Evolutionary conservation across 805 yeast species (phyloP).

Genomic region (Candida adriatica): DNA sequence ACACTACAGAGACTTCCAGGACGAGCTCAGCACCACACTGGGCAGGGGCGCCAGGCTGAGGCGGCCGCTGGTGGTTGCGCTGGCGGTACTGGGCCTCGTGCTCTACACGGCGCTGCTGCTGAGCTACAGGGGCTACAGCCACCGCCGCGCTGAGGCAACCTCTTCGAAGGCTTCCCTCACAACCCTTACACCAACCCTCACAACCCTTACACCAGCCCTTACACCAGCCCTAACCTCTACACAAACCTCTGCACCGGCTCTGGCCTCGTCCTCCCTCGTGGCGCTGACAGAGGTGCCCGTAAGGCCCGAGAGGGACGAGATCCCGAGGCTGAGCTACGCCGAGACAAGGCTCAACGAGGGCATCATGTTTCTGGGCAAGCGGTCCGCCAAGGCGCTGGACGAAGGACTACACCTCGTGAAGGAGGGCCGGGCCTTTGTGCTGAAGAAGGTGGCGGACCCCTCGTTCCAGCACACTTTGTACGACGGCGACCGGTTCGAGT

Average conservation of each 20-base stretch:
- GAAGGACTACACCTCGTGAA: slow-evolving; percentile 35
- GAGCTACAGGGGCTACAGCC: slow-evolving; percentile 8
- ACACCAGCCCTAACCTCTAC: no score
- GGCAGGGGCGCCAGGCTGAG: slow-evolving; percentile 5
- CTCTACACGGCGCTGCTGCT: slow-evolving; percentile 9
- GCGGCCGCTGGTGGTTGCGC: slow-evolving; percentile 2
- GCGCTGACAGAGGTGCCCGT: slow-evolving; percentile 8
- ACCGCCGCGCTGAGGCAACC: not conserved
- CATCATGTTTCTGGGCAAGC: slow-evolving; percentile 1
- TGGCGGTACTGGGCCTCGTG: slow-evolving; percentile 1
- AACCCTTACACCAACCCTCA: not conserved
- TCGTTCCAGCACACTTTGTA: slow-evolving; percentile 20
- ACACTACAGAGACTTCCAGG: slow-evolving; percentile 6
- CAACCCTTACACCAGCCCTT: slow-evolving; percentile 2
- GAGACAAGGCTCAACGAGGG: not conserved
- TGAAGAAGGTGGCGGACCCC: slow-evolving; percentile 27
- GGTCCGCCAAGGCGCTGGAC: slow-evolving; percentile 28
- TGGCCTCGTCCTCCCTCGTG: no score
- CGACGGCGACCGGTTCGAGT: slow-evolving; percentile 30
- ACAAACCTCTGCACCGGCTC: no score
- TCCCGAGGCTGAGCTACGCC: slow-evolving; percentile 5
- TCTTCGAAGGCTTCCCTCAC: slow-evolving; percentile 1
- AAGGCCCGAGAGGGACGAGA: slow-evolving; percentile 8
- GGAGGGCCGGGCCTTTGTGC: slow-evolving; percentile 17
- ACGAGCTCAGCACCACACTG: slow-evolving; percentile 1